Evolutionary conservation across 148 eudicot genomes (phyloP).

Genomic region (Rhododendron griersonianum): DNA sequence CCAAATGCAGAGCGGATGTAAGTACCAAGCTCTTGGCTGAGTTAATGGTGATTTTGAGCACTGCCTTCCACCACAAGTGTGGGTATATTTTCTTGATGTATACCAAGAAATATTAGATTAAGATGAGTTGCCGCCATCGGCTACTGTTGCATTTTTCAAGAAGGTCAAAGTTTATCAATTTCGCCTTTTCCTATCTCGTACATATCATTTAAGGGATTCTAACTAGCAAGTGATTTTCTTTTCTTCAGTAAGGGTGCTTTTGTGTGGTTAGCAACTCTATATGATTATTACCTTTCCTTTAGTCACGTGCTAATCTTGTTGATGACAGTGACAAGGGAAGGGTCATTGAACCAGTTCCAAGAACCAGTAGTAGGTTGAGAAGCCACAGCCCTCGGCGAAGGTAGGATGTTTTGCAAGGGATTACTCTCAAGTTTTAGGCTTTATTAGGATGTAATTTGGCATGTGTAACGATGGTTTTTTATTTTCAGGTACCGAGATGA

Average conservation of each 20-base stretch:
- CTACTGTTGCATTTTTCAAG: background rate
- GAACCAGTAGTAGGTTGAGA: constrained; percentile 17
- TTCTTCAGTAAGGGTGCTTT: background rate
- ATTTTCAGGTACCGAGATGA: constrained; percentile 48
- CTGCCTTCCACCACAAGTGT: background rate
- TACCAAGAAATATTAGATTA: background rate
- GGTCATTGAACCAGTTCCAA: constrained; percentile 38
- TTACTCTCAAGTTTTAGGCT: background rate
- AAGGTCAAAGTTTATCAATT: too few relatives aligned
- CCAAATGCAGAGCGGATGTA: constrained; percentile 20
- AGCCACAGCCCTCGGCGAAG: constrained; percentile 24
- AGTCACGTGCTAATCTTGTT: background rate
- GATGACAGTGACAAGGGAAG: constrained; percentile 31
- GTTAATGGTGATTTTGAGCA: background rate
- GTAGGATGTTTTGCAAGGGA: constrained; percentile 2
- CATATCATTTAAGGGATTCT: background rate
- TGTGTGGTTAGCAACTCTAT: background rate
- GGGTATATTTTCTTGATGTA: background rate
- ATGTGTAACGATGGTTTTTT: background rate
- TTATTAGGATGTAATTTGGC: background rate
- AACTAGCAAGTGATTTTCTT: background rate
- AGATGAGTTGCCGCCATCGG: background rate
- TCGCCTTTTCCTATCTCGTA: background rate
- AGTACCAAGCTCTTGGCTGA: background rate
- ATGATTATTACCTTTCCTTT: background rate